Conservation (phyloP, 1,284 basidiomycete species). For the Ustilago loliicola region DNA sequence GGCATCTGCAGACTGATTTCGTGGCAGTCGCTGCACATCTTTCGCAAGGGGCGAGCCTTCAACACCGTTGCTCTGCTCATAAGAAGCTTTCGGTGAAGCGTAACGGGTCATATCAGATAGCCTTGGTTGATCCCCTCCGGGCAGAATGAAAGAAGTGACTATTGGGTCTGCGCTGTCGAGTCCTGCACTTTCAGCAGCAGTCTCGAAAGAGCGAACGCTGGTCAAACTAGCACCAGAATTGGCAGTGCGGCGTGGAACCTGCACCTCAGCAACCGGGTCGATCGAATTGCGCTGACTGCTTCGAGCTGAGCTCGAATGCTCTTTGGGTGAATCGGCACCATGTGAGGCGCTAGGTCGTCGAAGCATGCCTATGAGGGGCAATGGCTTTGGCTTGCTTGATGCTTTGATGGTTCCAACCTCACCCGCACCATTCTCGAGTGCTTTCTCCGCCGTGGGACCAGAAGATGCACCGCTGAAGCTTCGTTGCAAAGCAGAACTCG, state of each 20-base stretch:
- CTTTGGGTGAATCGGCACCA: constrained; percentile 19
- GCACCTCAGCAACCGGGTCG: constrained; percentile 16
- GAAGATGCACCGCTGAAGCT: background rate
- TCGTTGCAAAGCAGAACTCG: background rate
- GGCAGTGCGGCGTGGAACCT: constrained; percentile 23
- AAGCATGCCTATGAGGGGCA: background rate
- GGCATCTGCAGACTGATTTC: background rate
- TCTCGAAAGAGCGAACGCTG: constrained; percentile 54
- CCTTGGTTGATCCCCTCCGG: constrained; percentile 6
- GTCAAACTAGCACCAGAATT: constrained; percentile 44
- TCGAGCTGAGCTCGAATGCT: constrained; percentile 7
- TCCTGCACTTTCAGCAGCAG: constrained; percentile 49
- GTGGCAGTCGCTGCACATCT: background rate
- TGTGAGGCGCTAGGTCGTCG: background rate
- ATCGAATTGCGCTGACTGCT: constrained; percentile 40
- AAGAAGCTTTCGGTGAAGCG: background rate
- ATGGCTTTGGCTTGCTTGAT: background rate
- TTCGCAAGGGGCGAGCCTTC: background rate
- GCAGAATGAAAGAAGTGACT: constrained; percentile 12
- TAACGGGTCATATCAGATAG: background rate
- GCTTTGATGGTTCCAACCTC: background rate
- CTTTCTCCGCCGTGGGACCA: background rate
- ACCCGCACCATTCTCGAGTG: background rate
- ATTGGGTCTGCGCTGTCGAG: constrained; percentile 30
- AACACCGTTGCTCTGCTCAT: constrained; percentile 6